A percentile compares a stretch with the other conserved stretches of the same genome.
phyloP scores from a whole-genome alignment of 345 rosid species.

The Trapa incisa region DNA sequence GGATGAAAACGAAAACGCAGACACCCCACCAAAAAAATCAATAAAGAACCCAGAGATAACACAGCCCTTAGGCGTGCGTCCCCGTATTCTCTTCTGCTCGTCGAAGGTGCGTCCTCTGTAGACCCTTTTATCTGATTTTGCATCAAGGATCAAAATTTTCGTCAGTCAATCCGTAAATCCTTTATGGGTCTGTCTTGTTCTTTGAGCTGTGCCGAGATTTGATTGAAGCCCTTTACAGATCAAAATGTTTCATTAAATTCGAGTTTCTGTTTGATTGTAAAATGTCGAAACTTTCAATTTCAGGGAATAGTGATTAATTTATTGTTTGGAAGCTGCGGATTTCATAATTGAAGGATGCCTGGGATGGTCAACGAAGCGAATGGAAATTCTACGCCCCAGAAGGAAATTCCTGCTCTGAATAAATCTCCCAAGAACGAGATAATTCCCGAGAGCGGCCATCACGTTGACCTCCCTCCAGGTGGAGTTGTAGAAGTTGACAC shows the following conservation, averaged over 20 bases:
- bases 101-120: constrained; percentile 7
- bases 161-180: constrained; percentile 2
- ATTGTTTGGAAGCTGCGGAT: constrained; percentile 10
- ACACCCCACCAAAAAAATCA: no score
- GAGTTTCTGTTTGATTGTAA: constrained; percentile 12
- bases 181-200: not conserved
- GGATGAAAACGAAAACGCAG: no score
- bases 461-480: constrained; percentile 12
- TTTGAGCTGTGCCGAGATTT: not conserved
- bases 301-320: constrained; percentile 13
- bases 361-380: constrained; percentile 28
- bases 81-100: not conserved
- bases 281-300: not conserved
- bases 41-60: constrained; percentile 7
- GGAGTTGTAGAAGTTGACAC: constrained; percentile 32
- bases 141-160: not conserved
- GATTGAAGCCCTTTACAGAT: not conserved
- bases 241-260: not conserved
- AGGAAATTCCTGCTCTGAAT: constrained; percentile 26
- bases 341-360: constrained; percentile 30
- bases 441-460: constrained; percentile 21
- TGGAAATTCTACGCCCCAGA: constrained; percentile 18
- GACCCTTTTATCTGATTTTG: not conserved
- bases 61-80: not conserved
- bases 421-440: constrained; percentile 20